These are phyloP conservation scores for Trichoderma sp. DNA, from an alignment of 2,329 filamentous ascomycete species.

Conservation along the genomic window DNA sequence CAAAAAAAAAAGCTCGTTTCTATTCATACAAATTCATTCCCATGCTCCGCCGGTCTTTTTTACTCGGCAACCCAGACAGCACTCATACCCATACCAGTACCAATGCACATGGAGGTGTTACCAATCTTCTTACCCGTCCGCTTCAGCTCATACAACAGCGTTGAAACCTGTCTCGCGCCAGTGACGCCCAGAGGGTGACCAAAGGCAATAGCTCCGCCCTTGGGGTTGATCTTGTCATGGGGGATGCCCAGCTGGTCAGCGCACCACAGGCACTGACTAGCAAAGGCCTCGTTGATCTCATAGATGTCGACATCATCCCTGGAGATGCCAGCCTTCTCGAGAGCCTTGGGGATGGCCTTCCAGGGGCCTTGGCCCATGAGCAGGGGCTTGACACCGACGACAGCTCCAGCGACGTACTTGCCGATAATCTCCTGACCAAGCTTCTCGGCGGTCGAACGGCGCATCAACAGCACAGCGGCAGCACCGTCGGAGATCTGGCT, in stretches of 20 bases:
- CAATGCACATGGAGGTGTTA: constrained; percentile 93
- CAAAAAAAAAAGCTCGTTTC: neutral
- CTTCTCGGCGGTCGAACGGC: constrained; percentile 82
- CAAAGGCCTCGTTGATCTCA: constrained; percentile 99
- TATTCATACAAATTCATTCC: constrained; percentile 13
- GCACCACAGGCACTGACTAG: constrained; percentile 92
- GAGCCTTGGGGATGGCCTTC: constrained; percentile 91
- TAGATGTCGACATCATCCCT: constrained; percentile 94
- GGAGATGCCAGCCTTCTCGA: constrained; percentile 81
- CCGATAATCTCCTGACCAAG: constrained; percentile 88
- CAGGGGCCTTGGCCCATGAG: constrained; percentile 96
- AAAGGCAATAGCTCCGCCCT: constrained; percentile 94
- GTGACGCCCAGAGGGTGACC: constrained; percentile 95
- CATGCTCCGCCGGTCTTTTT: constrained; percentile 9
- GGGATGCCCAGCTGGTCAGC: constrained; percentile 83
- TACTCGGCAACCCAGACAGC: constrained; percentile 96
- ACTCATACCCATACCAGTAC: constrained; percentile 97
- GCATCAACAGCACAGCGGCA: constrained; percentile 93
- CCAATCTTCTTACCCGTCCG: constrained; percentile 83
- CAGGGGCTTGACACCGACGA: constrained; percentile 87
- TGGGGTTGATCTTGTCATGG: constrained; percentile 89
- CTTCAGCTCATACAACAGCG: constrained; percentile 85
- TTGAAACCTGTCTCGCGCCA: constrained; percentile 89
- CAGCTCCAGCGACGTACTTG: constrained; percentile 83
- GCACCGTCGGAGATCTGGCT: constrained; percentile 95